Conservation (phyloP, 257 asterid species). For the Nicotiana sylvestris region DNA sequence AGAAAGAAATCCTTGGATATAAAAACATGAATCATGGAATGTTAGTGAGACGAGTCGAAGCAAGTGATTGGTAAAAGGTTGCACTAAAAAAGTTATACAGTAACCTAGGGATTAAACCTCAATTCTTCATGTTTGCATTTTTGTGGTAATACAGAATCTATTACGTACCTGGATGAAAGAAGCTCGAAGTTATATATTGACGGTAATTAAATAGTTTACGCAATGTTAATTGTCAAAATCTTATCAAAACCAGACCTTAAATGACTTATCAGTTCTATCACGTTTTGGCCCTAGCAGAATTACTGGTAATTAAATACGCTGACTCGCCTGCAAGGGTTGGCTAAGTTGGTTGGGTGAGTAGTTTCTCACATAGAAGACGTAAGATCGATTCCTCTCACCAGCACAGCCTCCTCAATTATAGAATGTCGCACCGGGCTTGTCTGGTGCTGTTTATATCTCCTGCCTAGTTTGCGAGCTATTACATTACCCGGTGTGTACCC, state of each 20-base stretch:
- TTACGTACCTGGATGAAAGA: neutral
- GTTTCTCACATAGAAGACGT: too few relatives aligned
- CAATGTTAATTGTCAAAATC: neutral
- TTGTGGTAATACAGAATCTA: slow-evolving; percentile 1
- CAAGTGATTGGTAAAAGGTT: neutral
- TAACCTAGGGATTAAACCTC: neutral
- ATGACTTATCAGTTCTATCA: neutral
- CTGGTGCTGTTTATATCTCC: too few relatives aligned
- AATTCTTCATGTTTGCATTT: neutral
- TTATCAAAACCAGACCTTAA: neutral
- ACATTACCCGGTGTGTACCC: too few relatives aligned
- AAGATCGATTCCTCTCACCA: too few relatives aligned
- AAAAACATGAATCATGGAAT: neutral
- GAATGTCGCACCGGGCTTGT: too few relatives aligned
- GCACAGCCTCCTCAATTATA: too few relatives aligned
- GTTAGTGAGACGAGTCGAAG: neutral
- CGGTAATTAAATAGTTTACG: neutral
- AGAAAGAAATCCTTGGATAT: neutral
- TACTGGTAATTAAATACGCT: neutral
- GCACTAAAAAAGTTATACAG: neutral
- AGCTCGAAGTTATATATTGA: neutral
- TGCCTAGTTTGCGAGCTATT: too few relatives aligned
- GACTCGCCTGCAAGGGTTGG: neutral
- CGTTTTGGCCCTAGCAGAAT: neutral
- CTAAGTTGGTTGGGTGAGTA: too few relatives aligned